Base-by-base conservation (phyloP, 2,329 filamentous ascomycete genomes). In the Hypoxylon sp. region DNA sequence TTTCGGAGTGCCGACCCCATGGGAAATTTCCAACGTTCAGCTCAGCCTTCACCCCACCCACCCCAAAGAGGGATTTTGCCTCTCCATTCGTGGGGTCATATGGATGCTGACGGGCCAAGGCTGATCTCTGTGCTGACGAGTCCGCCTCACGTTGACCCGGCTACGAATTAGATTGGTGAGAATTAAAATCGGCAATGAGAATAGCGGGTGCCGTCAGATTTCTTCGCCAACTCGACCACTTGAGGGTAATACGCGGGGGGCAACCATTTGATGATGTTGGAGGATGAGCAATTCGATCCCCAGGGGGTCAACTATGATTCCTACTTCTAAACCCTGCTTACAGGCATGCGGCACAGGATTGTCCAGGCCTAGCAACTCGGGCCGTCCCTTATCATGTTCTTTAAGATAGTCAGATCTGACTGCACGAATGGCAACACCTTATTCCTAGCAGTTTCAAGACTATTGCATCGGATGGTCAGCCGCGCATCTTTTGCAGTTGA, bases 301-400 rank as follows among this genome's bases (percentile, higher is more conserved):
- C 42, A 48, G 42, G 54, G 44, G 54, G 42, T 48, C 35, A 31
- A 58, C 9, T 58, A n/a, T 44, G 54, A 58, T 39, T 58, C 55
- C 55, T 50, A 37, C 55, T 58, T 50, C 52, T 59, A 19, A 56
- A 59, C 56, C 31, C 65, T 67, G 68, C 66, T 71, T 59, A 68
- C 68, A 58, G 24, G 42, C 57, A 52, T 64, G 55, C 66, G 63
- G 69, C 69, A 64, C 63, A 69, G 63, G 37, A 54, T 37, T 56
- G 51, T 55, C 67, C 60, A 67, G 59, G 50, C 56, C 35, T 65
- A 56, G 19, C 6, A 47, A 55, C 63, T 70, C 69, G 69, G 69
- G 37, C 69, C 69, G 69, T 71, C 69, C 69, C 69, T 70, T 71
- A 70, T 67, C 69, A 68, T 54, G 65, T 64, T 71, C 47, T 61